Base-by-base conservation (phyloP, 768 basidiomycete genomes). In the Boletellus emodensis region DNA sequence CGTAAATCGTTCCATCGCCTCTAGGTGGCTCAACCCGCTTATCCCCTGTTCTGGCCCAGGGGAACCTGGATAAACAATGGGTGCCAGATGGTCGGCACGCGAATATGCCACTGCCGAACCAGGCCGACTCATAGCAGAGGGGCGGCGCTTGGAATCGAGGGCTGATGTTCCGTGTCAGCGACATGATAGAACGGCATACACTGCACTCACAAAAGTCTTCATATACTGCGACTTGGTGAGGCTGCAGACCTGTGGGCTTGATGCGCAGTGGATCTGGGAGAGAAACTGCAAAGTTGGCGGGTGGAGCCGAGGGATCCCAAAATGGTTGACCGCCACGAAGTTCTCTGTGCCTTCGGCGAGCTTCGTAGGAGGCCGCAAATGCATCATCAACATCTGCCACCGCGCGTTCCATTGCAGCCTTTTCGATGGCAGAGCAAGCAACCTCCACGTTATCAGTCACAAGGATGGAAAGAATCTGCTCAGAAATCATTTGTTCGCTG, bases 321-420 rank as follows among this genome's bases (percentile, higher is more conserved):
- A 95, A 98, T 1, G 85, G 78, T 58, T 89, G 88, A 1, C 77
- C 75, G 49, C 68, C 79, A 17, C 85, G 84, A 64, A 83, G 75
- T 79, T 95, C 93, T 49, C 92, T 81, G 65, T 98, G 93, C 41
- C 87, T 84, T 50, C 89, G 82, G 47, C 96, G 80, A 40, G 78
- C 76, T 32, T 93, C 87, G 61, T 94, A 96, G 10, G 93, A 88
- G 22, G 80, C 55, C 2, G 81, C 76, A 53, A 99, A 90, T 20
- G 82, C 85, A 54, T 95, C 93, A 64, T 99, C 96, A 7, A 96
- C 89, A 60, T 98, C 96, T 4, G 83, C 79, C 45, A 92, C 81
- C 7, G 94, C 94, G 51, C 92, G 83, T 61, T 98, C 94, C 89
- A 96, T 96, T 0, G 96, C 96, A 6, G 94, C 94, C 61, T 92